Evolutionary conservation across 345 rosid genomes (phyloP).

Genomic region (Pistacia integerrima): DNA sequence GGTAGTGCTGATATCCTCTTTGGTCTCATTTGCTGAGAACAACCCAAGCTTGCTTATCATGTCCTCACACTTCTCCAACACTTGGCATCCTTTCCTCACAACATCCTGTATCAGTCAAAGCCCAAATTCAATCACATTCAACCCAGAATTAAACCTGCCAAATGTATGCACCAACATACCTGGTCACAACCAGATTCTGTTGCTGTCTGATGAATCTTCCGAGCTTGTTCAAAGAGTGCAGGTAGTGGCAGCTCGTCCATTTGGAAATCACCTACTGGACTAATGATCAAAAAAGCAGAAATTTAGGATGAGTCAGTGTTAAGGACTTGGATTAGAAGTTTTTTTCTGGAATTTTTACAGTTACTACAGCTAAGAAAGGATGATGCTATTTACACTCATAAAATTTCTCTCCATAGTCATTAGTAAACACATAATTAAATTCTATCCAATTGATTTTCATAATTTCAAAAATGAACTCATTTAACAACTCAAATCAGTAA

Average conservation of each 20-base stretch:
- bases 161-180: conserved; percentile 33
- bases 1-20: conserved; percentile 80
- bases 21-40: conserved; percentile 87
- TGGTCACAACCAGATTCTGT: conserved; percentile 66
- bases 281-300: conserved; percentile 17
- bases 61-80: conserved; percentile 77
- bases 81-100: conserved; percentile 69
- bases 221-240: conserved; percentile 72
- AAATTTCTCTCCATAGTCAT: no score
- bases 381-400: no score
- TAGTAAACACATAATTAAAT: no score
- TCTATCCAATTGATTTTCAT: no score
- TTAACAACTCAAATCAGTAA: no score
- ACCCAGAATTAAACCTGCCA: conserved; percentile 3
- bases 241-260: conserved; percentile 73
- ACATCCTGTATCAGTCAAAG: conserved; percentile 42
- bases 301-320: not conserved
- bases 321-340: not conserved
- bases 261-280: conserved; percentile 40
- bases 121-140: not conserved
- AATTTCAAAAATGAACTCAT: no score
- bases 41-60: conserved; percentile 79
- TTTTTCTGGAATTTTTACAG: not conserved
- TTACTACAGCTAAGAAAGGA: not conserved
- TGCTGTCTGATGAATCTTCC: conserved; percentile 65